Evolutionary conservation across 2,329 filamentous ascomycete species (phyloP), one percentile per base, ranked within the genome.

Genomic region (Bipolaris bicolor): DNA sequence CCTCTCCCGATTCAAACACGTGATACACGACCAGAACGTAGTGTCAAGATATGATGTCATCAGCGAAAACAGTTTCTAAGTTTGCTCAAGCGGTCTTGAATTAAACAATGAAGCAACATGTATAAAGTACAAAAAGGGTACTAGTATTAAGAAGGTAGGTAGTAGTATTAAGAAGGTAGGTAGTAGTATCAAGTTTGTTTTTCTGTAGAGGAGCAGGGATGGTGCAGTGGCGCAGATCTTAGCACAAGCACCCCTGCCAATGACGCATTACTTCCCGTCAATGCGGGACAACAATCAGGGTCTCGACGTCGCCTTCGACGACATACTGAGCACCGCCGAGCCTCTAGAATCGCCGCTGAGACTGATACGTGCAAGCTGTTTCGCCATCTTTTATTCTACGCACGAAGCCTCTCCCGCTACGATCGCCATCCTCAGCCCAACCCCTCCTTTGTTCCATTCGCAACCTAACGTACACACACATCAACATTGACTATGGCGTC

Each of bases 191-290:
- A 47, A 22, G 29, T 34, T 46, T 47, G 11, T 16, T 55, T 16
- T 49, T 48, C 1, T 29, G 36, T 7, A 10, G 24, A 13, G 33
- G 31, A 33, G 20, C 20, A 15, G 20, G 22, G 34, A 41, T 33
- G 41, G 0, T 41, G n/a, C 18, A 26, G 43, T 24, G 40, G 43
- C 22, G 54, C 24, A 1, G 20, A 18, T 36, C 36, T 61, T 67
- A 62, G 62, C 60, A 60, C 52, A 16, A 45, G 46, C 22, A 69
- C 58, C 67, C 68, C 60, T 70, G 69, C 55, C 44, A 18, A 72
- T 73, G 70, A 73, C 71, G 71, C 65, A 73, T 43, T 53, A 9
- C 49, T 44, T 48, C 40, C 50, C 57, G 39, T 49, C 33, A 51
- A 56, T 47, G 59, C 57, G 55, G 61, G 57, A 57, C 59, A 62